Base-by-base conservation (phyloP, 2,329 filamentous ascomycete genomes). In the Sodiomyces alkalinus region DNA sequence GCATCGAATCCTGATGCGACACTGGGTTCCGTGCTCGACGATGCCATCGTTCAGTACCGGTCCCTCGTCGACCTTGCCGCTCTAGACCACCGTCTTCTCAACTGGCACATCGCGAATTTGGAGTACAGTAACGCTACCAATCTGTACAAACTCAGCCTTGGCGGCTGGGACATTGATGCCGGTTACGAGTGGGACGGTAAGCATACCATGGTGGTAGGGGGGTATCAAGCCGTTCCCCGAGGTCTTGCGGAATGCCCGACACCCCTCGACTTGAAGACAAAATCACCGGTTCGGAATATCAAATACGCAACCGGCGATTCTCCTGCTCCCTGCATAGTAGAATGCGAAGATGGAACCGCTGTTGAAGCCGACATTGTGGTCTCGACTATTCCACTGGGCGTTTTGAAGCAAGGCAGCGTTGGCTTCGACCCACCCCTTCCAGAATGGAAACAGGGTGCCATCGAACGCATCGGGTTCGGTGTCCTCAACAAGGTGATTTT, bases 71-170 rank as follows among this genome's bases (percentile, higher is more conserved):
- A 92, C 33, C 57, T 98, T 29, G 81, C 74, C 10, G 70, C 86
- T 1, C 80, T 83, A 46, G 90, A 98, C 44, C 76, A 92, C 52
- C 73, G 90, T 25, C 62, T 98, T 11, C 67, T 96, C 44, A 98
- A 94, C 46, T 98, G 90, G 90, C 92, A 98, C 52, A 80, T 94
- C 49, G 92, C 92, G 39, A 98, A 98, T 46, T 65, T 98, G 10
- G 90, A 98, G 52, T 98, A 98, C 47, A 92, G 87, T 37, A 98
- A 96, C 49, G 90, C 90, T 2, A 81, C 76, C 2, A 92, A 85
- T 39, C 74, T 93, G 30, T 76, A 80, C 39, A 78, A 80, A 37
- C 68, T 98, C 12, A 96, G 87, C 49, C 68, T 98, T 10, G 74
- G 77, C 6, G 77, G 86, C 0, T 96, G 92, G 82, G 92, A 98